These are phyloP conservation scores for Aspergillus costaricaensis DNA, from an alignment of 2,329 filamentous ascomycete species.

Conservation along the genomic window DNA sequence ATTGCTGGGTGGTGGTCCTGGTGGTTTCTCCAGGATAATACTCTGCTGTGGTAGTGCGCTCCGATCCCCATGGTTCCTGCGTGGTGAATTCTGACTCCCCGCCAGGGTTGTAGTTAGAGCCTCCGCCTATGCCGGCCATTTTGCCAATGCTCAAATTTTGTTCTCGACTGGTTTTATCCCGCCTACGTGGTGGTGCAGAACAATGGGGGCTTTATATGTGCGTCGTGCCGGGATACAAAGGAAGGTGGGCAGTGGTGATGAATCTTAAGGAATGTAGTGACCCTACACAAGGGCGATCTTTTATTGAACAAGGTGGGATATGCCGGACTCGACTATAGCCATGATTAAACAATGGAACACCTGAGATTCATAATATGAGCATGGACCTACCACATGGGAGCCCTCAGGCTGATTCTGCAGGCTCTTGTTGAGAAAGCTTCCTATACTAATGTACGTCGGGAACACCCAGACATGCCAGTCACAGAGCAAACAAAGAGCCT, in stretches of 20 bases:
- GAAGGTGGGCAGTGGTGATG: not conserved
- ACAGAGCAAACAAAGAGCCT: not conserved
- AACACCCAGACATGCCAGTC: not conserved
- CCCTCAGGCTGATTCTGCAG: not conserved
- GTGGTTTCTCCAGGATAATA: not conserved
- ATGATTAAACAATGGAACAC: not conserved
- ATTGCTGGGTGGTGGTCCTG: not conserved
- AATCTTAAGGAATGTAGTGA: not conserved
- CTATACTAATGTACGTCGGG: too few relatives aligned
- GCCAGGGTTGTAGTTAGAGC: not conserved
- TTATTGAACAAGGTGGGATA: not conserved
- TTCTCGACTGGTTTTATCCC: not conserved
- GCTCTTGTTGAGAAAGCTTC: not conserved
- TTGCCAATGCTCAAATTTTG: not conserved
- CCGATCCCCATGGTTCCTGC: not conserved
- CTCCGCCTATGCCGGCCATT: not conserved
- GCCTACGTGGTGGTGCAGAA: not conserved
- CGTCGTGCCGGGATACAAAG: not conserved
- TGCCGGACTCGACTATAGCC: not conserved
- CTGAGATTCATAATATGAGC: not conserved
- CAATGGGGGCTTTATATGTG: not conserved
- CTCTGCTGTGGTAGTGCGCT: not conserved
- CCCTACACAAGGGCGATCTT: not conserved
- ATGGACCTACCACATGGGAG: not conserved
- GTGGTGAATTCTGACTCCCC: not conserved